Conservation (phyloP, 73 alveolate genomes). For the Uronychia binucleata region DNA sequence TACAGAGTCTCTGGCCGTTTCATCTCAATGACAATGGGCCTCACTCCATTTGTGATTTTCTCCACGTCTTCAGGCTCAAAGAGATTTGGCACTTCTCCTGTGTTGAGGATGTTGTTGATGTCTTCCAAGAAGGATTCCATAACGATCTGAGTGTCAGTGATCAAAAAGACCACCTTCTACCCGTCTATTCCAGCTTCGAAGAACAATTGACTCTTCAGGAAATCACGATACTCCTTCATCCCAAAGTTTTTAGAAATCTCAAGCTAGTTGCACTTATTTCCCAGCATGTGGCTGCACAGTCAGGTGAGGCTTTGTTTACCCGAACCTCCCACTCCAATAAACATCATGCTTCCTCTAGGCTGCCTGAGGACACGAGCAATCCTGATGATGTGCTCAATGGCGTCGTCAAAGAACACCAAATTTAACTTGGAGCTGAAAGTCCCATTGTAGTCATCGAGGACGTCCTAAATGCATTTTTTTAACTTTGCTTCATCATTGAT, state of each 20-base stretch:
- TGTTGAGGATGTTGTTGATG: conserved; percentile 97
- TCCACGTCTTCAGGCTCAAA: conserved; percentile 98
- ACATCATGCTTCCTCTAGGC: conserved; percentile 94
- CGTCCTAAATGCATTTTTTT: conserved; percentile 87
- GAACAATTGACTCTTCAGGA: conserved; percentile 74
- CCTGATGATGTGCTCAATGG: conserved; percentile 97
- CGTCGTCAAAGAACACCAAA: conserved; percentile 98
- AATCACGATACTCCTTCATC: conserved; percentile 74
- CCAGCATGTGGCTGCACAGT: conserved; percentile 79
- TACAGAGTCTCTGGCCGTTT: conserved; percentile 27
- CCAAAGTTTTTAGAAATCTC: conserved; percentile 81
- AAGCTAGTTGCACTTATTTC: conserved; percentile 72
- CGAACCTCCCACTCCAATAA: conserved; percentile 98
- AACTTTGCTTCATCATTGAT: conserved; percentile 86
- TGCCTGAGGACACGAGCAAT: conserved; percentile 92
- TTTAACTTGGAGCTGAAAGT: conserved; percentile 94
- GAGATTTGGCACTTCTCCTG: conserved; percentile 99
- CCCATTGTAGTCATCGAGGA: conserved; percentile 94
- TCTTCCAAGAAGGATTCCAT: conserved; percentile 99
- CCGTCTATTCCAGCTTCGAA: conserved; percentile 66
- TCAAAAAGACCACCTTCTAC: conserved; percentile 67
- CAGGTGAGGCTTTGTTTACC: conserved; percentile 93
- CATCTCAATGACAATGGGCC: conserved; percentile 59
- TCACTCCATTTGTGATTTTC: conserved; percentile 87
- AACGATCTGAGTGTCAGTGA: conserved; percentile 98